A percentile compares a stretch with the other conserved stretches of the same genome.
Evolutionary conservation across 2,329 filamentous ascomycete genomes (phyloP).

Genomic region (Raffaelea arxii): DNA sequence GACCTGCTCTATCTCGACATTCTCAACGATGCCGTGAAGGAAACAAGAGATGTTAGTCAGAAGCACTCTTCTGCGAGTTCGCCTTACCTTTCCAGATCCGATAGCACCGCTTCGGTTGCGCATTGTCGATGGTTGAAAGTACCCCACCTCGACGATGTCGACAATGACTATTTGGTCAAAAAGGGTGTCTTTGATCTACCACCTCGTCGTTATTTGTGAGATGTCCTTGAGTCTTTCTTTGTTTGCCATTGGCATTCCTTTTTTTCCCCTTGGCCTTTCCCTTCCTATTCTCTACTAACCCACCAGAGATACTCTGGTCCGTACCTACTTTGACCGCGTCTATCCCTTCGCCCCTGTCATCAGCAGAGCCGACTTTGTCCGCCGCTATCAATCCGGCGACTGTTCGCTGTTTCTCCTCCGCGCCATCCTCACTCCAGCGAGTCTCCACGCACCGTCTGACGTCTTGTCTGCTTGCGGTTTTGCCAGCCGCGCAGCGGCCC

Average conservation of each 20-base stretch:
- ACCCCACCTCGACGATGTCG: constrained; percentile 14
- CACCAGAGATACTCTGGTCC: constrained; percentile 14
- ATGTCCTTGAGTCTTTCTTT: constrained; percentile 6
- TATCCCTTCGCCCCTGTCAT: constrained; percentile 14
- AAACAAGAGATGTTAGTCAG: constrained; percentile 14
- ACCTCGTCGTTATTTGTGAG: constrained; percentile 13
- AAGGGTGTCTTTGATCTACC: constrained; percentile 17
- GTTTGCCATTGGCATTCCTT: constrained; percentile 9
- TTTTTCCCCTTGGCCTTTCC: constrained; percentile 10
- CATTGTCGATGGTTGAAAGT: constrained; percentile 14
- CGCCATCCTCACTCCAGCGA: constrained; percentile 14
- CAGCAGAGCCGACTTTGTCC: constrained; percentile 15
- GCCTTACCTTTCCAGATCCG: constrained; percentile 11
- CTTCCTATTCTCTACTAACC: constrained; percentile 13
- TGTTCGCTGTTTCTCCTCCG: constrained; percentile 15
- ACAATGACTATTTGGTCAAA: constrained; percentile 16
- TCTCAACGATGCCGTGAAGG: constrained; percentile 15
- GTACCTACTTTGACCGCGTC: constrained; percentile 17
- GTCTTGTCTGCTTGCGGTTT: constrained; percentile 15
- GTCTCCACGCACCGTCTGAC: constrained; percentile 14
- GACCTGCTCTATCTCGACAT: constrained; percentile 17
- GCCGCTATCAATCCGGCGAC: constrained; percentile 15
- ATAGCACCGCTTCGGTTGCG: constrained; percentile 12
- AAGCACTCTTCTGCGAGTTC: constrained; percentile 12
- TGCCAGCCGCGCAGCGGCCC: constrained; percentile 13